A percentile compares a stretch with the other conserved stretches of the same genome.
phyloP scores from a whole-genome alignment of 169 alveolate species.

The Eimeria brunetti region DNA sequence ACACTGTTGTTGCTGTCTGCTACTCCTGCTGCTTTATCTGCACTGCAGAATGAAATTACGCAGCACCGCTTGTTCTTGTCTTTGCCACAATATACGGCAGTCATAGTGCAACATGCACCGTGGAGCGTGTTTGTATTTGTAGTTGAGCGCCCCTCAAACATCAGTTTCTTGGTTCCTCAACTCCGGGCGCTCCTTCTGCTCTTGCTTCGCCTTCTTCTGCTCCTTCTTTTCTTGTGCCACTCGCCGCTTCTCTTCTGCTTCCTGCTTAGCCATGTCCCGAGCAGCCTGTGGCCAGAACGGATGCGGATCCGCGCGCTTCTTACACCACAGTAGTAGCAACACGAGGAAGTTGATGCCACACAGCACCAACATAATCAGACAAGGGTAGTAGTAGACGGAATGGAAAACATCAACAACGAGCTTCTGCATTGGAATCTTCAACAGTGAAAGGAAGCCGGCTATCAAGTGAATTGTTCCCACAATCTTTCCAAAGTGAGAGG shows the following conservation, averaged over 20 bases:
- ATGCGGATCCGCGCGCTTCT: constrained; percentile 65
- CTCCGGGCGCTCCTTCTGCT: background rate
- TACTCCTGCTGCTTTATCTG: constrained; percentile 1
- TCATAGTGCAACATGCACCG: constrained; percentile 8
- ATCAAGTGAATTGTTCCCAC: constrained; percentile 75
- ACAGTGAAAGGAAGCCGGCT: constrained; percentile 74
- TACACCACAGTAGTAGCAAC: constrained; percentile 42
- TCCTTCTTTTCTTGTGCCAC: constrained; percentile 42
- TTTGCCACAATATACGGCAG: constrained; percentile 8
- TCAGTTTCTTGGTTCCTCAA: constrained; percentile 25
- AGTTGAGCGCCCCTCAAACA: constrained; percentile 6
- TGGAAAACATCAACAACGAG: constrained; percentile 78
- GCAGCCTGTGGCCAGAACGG: constrained; percentile 81
- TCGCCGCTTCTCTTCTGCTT: constrained; percentile 43
- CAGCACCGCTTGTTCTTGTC: constrained; percentile 38
- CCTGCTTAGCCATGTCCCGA: constrained; percentile 67
- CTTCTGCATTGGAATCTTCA: constrained; percentile 77
- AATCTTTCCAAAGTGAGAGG: constrained; percentile 77
- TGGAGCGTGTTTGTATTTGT: background rate
- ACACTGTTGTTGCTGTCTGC: constrained; percentile 20
- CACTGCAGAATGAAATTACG: constrained; percentile 12
- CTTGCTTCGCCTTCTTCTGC: constrained; percentile 13
- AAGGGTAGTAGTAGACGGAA: constrained; percentile 73
- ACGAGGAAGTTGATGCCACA: constrained; percentile 68
- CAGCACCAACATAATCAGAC: constrained; percentile 74